Evolutionary conservation across 2,329 filamentous ascomycete species (phyloP).

Genomic region (Colletotrichum gigasporum): DNA sequence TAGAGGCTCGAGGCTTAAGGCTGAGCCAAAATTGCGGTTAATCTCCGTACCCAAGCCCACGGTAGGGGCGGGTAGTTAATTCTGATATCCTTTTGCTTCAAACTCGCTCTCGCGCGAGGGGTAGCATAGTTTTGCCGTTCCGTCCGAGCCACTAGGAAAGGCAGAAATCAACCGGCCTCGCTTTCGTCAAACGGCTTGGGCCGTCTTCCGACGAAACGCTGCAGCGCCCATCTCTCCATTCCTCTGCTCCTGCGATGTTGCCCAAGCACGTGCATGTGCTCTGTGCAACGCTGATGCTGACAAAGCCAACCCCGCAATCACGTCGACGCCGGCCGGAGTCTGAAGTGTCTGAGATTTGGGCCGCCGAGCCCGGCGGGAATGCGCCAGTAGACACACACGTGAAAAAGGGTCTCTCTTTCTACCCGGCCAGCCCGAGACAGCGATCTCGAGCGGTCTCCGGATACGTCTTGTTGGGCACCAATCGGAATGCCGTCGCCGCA

Average conservation of each 20-base stretch:
- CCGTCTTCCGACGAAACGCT: conserved; percentile 6
- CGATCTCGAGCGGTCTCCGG: no score
- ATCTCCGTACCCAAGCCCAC: background rate
- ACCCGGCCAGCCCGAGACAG: no score
- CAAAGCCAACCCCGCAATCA: conserved; percentile 2
- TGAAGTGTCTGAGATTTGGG: no score
- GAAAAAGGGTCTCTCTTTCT: no score
- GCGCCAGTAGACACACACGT: no score
- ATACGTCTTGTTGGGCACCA: no score
- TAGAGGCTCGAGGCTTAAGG: background rate
- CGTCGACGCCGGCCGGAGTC: background rate
- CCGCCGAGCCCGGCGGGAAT: no score
- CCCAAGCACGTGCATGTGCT: background rate
- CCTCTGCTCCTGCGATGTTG: background rate
- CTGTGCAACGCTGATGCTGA: background rate
- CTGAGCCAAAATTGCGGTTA: background rate
- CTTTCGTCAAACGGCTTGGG: conserved; percentile 7
- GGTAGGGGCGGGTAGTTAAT: background rate
- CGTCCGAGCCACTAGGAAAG: background rate
- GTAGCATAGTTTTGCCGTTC: background rate
- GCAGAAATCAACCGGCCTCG: background rate
- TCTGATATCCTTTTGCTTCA: background rate
- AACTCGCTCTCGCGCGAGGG: background rate
- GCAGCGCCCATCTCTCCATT: background rate
- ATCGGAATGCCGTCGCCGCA: no score